Evolutionary conservation across 1,284 basidiomycete species (phyloP).

Genomic region (Lentinula novae-zelandiae): DNA sequence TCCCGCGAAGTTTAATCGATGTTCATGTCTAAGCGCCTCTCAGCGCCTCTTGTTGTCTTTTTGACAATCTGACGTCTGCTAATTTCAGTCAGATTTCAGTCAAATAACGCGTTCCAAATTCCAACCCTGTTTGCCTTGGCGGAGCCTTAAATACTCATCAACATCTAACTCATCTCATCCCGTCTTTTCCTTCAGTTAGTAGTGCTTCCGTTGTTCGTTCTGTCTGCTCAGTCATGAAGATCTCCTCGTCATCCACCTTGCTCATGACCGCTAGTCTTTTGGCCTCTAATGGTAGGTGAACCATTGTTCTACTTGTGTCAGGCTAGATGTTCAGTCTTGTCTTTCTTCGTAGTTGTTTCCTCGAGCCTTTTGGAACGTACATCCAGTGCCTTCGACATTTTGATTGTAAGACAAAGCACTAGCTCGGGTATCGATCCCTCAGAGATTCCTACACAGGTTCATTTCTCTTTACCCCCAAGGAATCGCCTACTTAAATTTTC

Average conservation of each 20-base stretch:
- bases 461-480: background rate
- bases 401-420: background rate
- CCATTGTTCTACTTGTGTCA: background rate
- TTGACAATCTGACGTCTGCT: background rate
- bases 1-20: too few species aligned
- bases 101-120: too few species aligned
- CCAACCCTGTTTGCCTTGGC: background rate
- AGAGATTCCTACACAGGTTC: background rate
- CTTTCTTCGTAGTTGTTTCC: background rate
- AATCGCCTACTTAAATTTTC: background rate
- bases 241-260: background rate
- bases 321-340: background rate
- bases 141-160: background rate
- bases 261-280: background rate
- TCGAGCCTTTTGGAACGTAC: background rate
- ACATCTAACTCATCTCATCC: background rate
- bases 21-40: too few species aligned
- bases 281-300: background rate
- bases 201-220: background rate
- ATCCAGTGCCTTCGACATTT: background rate
- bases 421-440: background rate
- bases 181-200: background rate
- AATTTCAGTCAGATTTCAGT: background rate
- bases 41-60: background rate
- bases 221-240: background rate